Evolutionary conservation across 2,329 filamentous ascomycete species (phyloP).

Genomic region (Paradendryphiella salina): DNA sequence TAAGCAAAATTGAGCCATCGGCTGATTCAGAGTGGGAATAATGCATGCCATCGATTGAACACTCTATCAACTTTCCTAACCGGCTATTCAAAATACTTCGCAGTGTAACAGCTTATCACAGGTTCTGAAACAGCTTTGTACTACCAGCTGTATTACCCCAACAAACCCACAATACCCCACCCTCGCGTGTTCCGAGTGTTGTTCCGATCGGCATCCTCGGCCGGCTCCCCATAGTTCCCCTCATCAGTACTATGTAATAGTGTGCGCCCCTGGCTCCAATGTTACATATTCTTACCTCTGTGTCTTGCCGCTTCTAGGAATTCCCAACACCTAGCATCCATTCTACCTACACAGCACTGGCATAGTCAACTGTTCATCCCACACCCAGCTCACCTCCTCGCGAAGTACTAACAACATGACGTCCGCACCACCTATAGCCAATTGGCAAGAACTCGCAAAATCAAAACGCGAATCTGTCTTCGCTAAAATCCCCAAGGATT

Average conservation of each 20-base stretch:
- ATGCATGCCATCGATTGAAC: background rate
- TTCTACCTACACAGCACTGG: background rate
- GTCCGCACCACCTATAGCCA: conserved; percentile 15
- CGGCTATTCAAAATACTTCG: too few species aligned
- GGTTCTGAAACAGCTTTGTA: background rate
- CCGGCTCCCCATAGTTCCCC: conserved; percentile 12
- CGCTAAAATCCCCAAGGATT: conserved; percentile 39
- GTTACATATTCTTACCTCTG: background rate
- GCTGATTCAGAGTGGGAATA: background rate
- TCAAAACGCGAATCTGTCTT: conserved; percentile 34
- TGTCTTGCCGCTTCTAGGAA: background rate
- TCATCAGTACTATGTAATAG: background rate
- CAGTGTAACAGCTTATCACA: background rate
- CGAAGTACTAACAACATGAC: conserved; percentile 9
- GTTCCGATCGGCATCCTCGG: conserved; percentile 13
- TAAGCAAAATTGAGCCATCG: background rate
- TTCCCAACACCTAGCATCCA: background rate
- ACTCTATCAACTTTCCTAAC: background rate
- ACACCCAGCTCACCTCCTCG: background rate
- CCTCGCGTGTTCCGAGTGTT: background rate
- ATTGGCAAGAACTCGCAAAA: conserved; percentile 39
- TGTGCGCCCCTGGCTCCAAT: background rate
- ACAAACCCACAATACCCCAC: conserved; percentile 5
- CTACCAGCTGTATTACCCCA: conserved; percentile 2
- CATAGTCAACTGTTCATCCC: background rate